Base-by-base conservation (phyloP, 805 yeast species). In the Zygosaccharomyces rouxii region DNA sequence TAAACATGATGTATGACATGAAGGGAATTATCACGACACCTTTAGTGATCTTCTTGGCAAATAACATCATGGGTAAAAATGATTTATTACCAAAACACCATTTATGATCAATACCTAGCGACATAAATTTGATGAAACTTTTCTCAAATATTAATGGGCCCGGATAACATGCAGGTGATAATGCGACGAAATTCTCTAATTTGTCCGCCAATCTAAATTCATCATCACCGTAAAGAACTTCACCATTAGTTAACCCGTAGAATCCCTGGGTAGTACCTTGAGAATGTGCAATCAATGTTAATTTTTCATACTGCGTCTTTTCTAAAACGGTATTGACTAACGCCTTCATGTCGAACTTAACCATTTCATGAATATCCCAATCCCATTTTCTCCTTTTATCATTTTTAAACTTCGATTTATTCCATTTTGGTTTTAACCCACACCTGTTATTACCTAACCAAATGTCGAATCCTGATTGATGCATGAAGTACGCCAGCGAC, bases 391-490 rank as follows among this genome's bases (percentile, higher is more conserved):
- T 51, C 51, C 43, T 54, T 48, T 38, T 52, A 48, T 48, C 58
- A 56, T 4, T 69, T 52, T 31, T 72, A 69, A 52, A 71, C 74
- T 48, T 66, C 66, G 53, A 40, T 50, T 49, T 51, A 50, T 72
- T 66, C 69, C 90, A 96, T 44, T 74, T 70, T 0, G 95, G 86
- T 35, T 77, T 72, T 62, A 90, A 86, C 5, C 96, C 95, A 55
- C 96, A 84, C 53, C 99, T 70, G 61, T 89, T 90, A 60, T 89
- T 88, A 1, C 96, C 97, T 47, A 89, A 64, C 97, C 97, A 89
- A 7, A 89, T 89, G 56, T 89, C 97, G 59, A 75, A 87, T 0
- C 94, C 90, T 22, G 71, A 66, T 28, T 71, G 69, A 33, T 68
- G 66, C 43, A 73, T 73, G 60, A 72, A 75, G 63, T 74, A 79